These are phyloP conservation scores for Aspergillus awamori DNA, from an alignment of 2,329 filamentous ascomycete genomes.

Conservation along the genomic window DNA sequence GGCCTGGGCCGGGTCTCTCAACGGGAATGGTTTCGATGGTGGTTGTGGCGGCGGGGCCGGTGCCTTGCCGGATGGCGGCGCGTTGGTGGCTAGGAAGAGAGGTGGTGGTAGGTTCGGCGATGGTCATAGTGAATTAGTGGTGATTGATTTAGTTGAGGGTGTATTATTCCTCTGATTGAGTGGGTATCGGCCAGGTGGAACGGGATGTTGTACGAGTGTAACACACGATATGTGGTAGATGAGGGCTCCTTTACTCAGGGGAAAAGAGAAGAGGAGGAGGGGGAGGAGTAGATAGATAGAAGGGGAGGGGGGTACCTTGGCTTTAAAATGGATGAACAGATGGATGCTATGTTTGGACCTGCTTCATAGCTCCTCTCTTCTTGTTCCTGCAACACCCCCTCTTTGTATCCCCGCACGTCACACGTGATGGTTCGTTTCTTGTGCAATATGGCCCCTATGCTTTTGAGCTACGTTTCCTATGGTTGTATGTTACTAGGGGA, in stretches of 20 bases:
- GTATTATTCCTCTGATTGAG: too few relatives aligned
- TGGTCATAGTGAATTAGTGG: neutral
- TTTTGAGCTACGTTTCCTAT: too few relatives aligned
- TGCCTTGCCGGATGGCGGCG: conserved; percentile 6
- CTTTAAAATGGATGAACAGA: neutral
- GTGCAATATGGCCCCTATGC: too few relatives aligned
- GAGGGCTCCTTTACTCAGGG: too few relatives aligned
- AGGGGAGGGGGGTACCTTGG: neutral
- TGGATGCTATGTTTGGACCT: too few relatives aligned
- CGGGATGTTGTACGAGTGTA: too few relatives aligned
- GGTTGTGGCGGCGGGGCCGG: conserved; percentile 1
- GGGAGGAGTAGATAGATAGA: neutral
- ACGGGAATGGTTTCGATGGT: conserved; percentile 4
- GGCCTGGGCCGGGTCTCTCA: conserved; percentile 2
- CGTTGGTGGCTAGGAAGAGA: conserved; percentile 7
- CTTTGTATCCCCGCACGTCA: too few relatives aligned
- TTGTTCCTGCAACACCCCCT: neutral
- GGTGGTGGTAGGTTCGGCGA: neutral
- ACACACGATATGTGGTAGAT: neutral
- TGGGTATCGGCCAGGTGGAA: too few relatives aligned
- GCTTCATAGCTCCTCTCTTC: neutral
- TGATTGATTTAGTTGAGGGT: too few relatives aligned
- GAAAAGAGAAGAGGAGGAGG: too few relatives aligned
- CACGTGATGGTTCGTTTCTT: too few relatives aligned
- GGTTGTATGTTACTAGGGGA: too few relatives aligned